Percentiles rank a stretch among this genome's conserved stretches.
Evolutionary conservation across 2,329 filamentous ascomycete genomes (phyloP).

Genomic region (Cryphonectria radicalis): DNA sequence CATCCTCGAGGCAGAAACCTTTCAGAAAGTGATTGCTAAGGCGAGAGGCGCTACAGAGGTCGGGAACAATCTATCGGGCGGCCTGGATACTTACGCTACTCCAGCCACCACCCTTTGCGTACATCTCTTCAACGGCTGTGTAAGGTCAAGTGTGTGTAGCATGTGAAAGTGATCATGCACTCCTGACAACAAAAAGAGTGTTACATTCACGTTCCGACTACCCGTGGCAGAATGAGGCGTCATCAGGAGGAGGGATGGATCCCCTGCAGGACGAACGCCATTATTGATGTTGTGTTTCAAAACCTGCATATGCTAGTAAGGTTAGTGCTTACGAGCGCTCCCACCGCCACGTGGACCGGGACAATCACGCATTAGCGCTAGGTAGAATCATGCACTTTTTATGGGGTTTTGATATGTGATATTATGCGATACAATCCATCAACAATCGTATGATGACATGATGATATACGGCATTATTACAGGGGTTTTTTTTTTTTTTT

Average conservation of each 20-base stretch:
- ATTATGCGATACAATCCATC: neutral
- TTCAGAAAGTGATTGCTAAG: neutral
- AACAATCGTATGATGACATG: neutral
- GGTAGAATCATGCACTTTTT: neutral
- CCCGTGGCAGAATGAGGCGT: neutral
- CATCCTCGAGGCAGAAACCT: neutral
- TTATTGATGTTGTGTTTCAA: neutral
- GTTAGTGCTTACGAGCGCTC: neutral
- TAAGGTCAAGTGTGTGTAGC: neutral
- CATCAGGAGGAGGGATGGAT: neutral
- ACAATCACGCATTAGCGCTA: neutral
- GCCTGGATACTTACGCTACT: neutral
- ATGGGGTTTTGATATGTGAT: neutral
- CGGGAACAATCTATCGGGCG: neutral
- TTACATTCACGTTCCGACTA: neutral
- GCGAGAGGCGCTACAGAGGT: neutral
- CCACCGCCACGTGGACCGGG: neutral
- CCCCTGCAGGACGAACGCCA: neutral
- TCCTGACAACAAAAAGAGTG: neutral
- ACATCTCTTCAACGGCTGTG: neutral
- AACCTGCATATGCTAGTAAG: neutral
- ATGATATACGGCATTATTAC: neutral
- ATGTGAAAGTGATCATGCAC: neutral
- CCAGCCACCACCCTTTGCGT: neutral
- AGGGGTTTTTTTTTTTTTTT: neutral